phyloP scores from a whole-genome alignment of 179 eudicot species.

The Carnegiea gigantea region DNA sequence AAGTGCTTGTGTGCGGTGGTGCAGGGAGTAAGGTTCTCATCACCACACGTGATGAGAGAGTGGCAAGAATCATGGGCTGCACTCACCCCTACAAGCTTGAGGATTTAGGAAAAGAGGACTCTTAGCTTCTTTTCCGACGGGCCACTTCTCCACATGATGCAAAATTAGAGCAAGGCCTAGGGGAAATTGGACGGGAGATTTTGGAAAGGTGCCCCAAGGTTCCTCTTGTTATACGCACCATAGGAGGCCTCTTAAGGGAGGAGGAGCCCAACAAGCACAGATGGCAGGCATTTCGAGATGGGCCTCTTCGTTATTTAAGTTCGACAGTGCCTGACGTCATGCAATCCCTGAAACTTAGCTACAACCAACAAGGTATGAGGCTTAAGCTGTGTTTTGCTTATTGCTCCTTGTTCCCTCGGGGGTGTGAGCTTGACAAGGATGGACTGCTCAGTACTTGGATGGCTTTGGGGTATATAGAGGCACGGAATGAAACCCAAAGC shows the following conservation, averaged over 20 bases:
- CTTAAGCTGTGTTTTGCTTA: background rate
- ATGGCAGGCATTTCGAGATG: background rate
- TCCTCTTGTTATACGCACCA: background rate
- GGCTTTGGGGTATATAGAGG: background rate
- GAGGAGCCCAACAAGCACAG: background rate
- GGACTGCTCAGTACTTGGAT: background rate
- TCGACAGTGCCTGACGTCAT: background rate
- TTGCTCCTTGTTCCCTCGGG: background rate
- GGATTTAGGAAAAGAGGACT: conserved; percentile 8
- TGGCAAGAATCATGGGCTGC: background rate
- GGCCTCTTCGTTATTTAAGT: background rate
- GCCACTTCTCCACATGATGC: background rate
- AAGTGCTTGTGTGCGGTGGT: background rate
- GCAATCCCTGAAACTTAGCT: background rate
- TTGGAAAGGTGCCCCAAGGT: background rate
- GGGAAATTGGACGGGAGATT: background rate
- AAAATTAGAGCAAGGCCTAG: background rate
- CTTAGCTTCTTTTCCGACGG: conserved; percentile 9
- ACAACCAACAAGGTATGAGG: background rate
- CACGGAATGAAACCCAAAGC: background rate
- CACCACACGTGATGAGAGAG: conserved; percentile 15
- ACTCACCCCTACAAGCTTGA: background rate
- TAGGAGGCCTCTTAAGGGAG: background rate
- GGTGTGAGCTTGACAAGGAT: background rate
- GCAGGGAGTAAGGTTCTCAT: conserved; percentile 16